Evolutionary conservation across 148 eudicot species (phyloP).

Genomic region (Chenopodium berlandieri): DNA sequence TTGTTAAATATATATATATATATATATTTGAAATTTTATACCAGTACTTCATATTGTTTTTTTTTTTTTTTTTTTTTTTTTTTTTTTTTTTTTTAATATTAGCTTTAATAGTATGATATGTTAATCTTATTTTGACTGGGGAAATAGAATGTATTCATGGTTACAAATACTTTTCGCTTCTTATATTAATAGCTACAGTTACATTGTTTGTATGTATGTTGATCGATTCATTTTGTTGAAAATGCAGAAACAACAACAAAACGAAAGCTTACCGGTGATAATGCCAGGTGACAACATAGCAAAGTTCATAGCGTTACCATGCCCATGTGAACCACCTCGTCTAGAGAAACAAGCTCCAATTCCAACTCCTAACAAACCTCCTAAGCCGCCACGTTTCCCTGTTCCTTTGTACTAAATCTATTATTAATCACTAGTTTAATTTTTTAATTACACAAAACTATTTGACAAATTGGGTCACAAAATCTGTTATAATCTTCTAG

Average conservation of each 20-base stretch:
- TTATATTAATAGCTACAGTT: too few species aligned
- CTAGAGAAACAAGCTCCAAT: conserved; percentile 17
- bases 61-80: too few species aligned
- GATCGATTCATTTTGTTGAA: not conserved
- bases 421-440: not conserved
- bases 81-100: too few species aligned
- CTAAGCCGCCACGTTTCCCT: conserved; percentile 50
- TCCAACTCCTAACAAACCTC: conserved; percentile 37
- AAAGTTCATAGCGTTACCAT: conserved; percentile 74
- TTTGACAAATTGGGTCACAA: conserved; percentile 3
- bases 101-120: too few species aligned
- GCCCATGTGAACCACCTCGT: conserved; percentile 64
- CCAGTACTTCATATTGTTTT: too few species aligned
- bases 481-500: not conserved
- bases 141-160: too few species aligned
- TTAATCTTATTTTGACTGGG: too few species aligned
- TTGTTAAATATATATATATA: too few species aligned
- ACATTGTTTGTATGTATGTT: not conserved
- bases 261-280: conserved; percentile 51
- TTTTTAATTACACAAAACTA: not conserved
- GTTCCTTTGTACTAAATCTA: conserved; percentile 39
- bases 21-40: too few species aligned
- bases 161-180: too few species aligned
- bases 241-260: conserved; percentile 22
- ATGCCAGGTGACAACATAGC: conserved; percentile 76